A percentile compares a stretch with the other conserved stretches of the same genome.
Conservation (phyloP, 805 yeast species). For the Kodamaea fukazawae region DNA sequence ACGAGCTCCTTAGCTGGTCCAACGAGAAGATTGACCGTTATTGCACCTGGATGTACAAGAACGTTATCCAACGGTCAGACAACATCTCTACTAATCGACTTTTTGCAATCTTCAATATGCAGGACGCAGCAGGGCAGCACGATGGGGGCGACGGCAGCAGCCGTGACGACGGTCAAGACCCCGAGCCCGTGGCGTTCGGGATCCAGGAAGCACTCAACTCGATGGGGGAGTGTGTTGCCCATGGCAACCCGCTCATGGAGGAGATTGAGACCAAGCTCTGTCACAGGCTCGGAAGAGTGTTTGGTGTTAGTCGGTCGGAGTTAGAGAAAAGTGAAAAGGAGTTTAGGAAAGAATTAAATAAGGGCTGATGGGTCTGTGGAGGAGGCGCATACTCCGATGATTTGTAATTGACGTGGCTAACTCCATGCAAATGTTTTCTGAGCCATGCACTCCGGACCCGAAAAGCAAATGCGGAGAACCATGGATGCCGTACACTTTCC, state of each 20-base stretch:
- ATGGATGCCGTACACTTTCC: too few relatives aligned
- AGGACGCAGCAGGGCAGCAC: slow-evolving; percentile 11
- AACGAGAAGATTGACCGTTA: slow-evolving; percentile 46
- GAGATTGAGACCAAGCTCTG: slow-evolving; percentile 1
- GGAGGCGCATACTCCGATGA: neutral
- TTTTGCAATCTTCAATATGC: slow-evolving; percentile 29
- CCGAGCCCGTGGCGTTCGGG: neutral
- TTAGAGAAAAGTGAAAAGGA: slow-evolving; percentile 5
- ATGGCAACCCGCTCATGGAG: neutral
- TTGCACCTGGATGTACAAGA: slow-evolving; percentile 48
- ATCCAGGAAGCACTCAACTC: neutral
- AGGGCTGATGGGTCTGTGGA: neutral
- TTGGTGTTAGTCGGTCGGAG: slow-evolving; percentile 6
- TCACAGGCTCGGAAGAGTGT: slow-evolving; percentile 2
- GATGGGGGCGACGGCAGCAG: neutral
- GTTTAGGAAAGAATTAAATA: neutral
- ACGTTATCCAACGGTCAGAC: slow-evolving; percentile 23
- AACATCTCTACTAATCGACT: slow-evolving; percentile 31
- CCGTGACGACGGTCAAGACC: neutral
- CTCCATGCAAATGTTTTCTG: too few relatives aligned
- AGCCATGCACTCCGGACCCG: too few relatives aligned
- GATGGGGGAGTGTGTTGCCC: neutral
- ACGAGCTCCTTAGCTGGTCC: slow-evolving; percentile 46
- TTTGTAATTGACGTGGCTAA: too few relatives aligned
- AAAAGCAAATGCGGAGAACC: too few relatives aligned